Conservation (phyloP, 805 yeast genomes). For the Kuraishia borneana region DNA sequence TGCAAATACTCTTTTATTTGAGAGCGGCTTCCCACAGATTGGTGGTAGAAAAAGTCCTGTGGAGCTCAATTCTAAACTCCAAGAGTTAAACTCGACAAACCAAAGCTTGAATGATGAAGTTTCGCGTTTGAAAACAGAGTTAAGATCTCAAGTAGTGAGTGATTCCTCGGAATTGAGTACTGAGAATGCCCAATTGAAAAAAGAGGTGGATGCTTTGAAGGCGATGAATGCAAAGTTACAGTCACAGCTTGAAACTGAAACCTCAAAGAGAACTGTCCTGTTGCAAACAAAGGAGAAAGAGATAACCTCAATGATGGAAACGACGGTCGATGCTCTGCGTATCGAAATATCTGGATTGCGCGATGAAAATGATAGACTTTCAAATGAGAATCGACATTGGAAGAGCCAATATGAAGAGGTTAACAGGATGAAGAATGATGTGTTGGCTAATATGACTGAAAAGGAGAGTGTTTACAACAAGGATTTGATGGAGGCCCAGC, state of each 20-base stretch:
- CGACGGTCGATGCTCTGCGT: neutral
- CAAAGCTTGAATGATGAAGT: slow-evolving; percentile 7
- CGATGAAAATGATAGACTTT: slow-evolving; percentile 13
- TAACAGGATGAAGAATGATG: slow-evolving; percentile 42
- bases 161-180: slow-evolving; percentile 3
- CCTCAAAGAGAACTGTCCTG: neutral
- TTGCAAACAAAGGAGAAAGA: neutral
- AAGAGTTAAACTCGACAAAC: neutral
- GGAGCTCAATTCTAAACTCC: neutral
- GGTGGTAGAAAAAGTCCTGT: neutral
- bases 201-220: slow-evolving; percentile 1
- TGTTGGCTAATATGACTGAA: slow-evolving; percentile 56
- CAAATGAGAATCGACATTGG: slow-evolving; percentile 5
- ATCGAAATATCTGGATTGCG: slow-evolving; percentile 9
- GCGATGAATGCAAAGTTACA: slow-evolving; percentile 1
- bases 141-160: slow-evolving; percentile 7
- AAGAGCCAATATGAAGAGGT: slow-evolving; percentile 13
- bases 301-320: neutral
- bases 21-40: neutral
- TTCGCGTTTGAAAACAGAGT: slow-evolving; percentile 2
- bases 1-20: neutral
- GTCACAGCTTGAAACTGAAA: slow-evolving; percentile 1
- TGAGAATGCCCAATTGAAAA: slow-evolving; percentile 4
- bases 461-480: slow-evolving; percentile 47
- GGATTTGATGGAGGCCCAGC: slow-evolving; percentile 38